A percentile compares a stretch with the other conserved stretches of the same genome.
phyloP scores from a whole-genome alignment of 352 stramenopile species.

The Thalassiosira exigua region DNA sequence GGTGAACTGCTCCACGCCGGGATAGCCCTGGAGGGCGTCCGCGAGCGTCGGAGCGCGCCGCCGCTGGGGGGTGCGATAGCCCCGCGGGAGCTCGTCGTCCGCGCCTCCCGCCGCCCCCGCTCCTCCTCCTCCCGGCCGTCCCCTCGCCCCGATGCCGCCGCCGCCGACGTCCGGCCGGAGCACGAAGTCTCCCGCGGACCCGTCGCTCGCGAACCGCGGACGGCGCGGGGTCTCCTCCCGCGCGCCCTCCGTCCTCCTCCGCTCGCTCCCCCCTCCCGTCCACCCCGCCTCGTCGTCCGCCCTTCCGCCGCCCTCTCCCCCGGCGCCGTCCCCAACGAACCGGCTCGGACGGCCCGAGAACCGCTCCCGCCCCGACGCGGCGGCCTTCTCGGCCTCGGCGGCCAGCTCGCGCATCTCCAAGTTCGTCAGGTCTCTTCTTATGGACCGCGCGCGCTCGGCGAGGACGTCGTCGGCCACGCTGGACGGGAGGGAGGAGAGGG shows the following conservation, averaged over 20 bases:
- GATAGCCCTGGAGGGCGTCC: background rate
- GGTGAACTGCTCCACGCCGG: too few species aligned
- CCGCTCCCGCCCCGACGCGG: constrained; percentile 53
- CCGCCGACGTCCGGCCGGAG: too few species aligned
- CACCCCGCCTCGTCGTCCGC: too few species aligned
- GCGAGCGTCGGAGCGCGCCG: background rate
- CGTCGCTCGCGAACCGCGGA: too few species aligned
- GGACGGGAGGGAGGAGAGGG: constrained; percentile 12
- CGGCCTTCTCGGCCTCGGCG: constrained; percentile 57
- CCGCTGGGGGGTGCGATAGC: background rate
- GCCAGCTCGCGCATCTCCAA: constrained; percentile 66
- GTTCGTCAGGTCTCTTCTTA: constrained; percentile 44
- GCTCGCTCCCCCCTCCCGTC: too few species aligned
- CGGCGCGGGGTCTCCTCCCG: background rate
- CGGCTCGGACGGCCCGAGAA: constrained; percentile 59
- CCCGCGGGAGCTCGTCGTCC: background rate
- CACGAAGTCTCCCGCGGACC: too few species aligned
- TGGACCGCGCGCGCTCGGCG: constrained; percentile 40
- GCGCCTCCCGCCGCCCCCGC: too few species aligned
- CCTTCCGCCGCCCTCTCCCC: too few species aligned
- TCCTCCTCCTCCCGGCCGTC: too few species aligned
- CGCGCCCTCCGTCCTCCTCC: too few species aligned
- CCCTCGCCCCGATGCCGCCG: too few species aligned
- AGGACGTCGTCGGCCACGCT: constrained; percentile 37
- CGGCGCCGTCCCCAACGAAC: constrained; percentile 44